Evolutionary conservation across 139 green algal species (phyloP), one percentile per base, ranked within the genome.

Genomic region (Chlorella sp.): DNA sequence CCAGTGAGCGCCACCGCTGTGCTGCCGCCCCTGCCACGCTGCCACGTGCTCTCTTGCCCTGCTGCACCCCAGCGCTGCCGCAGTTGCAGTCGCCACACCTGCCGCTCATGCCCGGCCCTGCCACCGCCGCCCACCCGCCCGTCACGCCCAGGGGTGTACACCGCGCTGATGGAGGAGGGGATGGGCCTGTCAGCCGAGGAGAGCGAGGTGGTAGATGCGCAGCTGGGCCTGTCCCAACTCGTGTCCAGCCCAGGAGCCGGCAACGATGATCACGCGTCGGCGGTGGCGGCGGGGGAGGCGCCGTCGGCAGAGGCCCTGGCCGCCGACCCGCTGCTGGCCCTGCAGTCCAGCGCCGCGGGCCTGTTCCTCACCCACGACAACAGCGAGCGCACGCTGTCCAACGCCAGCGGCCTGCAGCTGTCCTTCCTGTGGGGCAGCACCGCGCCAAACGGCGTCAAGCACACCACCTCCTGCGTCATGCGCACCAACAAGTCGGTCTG

Each of bases 401-500:
- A 92, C 83, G 80, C 79, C 12, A 47, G 62, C 20, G 86, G 80
- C 5, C 62, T 95, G 69, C 62, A 85, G 70, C 36, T 95, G 20
- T 82, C 65, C 76, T 88, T 44, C 65, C 76, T 51, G 80, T 76
- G 26, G 51, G 75, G 71, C 18, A 34, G 44, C 2, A 51, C 89
- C 15, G 64, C 72, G 4, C 64, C 36, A 18, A 79, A 80, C 60
- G 67, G 89, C 13, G 72, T 86, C 38, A 75, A 55, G 80, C 51
- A 47, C 4, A 28, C 88, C 23, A 85, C 74, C 20, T 91, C 82
- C 12, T 23, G 94, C 26, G 94, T 86, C 17, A 57, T 96, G 71
- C 47, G 88, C 26, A 75, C 89, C 1, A 74, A 85, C 25, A 91
- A 94, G 78, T 89, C 94, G n/a, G 87, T 90, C 11, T 94, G 92